Evolutionary conservation across 2,329 filamentous ascomycete species (phyloP), one percentile per base, ranked within the genome.

Genomic region (Calonectria multiphialidica): DNA sequence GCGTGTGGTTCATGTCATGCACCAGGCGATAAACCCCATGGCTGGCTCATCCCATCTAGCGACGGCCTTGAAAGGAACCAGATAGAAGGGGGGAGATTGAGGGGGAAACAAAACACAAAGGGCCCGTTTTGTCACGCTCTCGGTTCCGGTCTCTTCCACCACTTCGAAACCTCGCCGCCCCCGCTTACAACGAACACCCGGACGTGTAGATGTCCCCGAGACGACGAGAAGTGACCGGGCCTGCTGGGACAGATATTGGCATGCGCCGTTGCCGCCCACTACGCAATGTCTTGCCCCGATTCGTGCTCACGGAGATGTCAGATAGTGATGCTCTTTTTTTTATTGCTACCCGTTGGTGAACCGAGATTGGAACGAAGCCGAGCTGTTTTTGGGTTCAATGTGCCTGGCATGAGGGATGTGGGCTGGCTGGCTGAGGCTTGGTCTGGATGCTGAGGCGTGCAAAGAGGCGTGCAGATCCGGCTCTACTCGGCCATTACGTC

Each of bases 401-500:
- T 78, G 74, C 73, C 72, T 73, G 75, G 65, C 70, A 75, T 72
- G 74, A 70, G 42, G 53, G 70, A 68, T 44, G 57, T 30, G 65
- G 53, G 53, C 53, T 42, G 65, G 53, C 53, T 42, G 65, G 65
- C 42, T 61, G 53, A 35, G 28, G 28, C 35, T 44, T 30, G 45
- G 18, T 21, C 12, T 55, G 57, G 57, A 62, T 62, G 25, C 40
- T 63, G 65, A 68, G 71, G 35, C 9, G 33, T 35, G 61, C 42
- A n/a, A n/a, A n/a, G 65, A 68, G 71, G 35, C 9, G 63, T 66
- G 75, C 64, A 76, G 76, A 77, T 76, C 75, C 68, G 72, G 72
- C 71, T 64, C 57, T 18, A 35, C 61, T 61, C 53, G 55, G 47
- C 64, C 63, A 28, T n/a, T 45, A 12, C 33, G 21, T 42, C 30